These are phyloP conservation scores for Ganoderma leucocontextum DNA, from an alignment of 1,284 basidiomycete genomes.

Conservation along the genomic window DNA sequence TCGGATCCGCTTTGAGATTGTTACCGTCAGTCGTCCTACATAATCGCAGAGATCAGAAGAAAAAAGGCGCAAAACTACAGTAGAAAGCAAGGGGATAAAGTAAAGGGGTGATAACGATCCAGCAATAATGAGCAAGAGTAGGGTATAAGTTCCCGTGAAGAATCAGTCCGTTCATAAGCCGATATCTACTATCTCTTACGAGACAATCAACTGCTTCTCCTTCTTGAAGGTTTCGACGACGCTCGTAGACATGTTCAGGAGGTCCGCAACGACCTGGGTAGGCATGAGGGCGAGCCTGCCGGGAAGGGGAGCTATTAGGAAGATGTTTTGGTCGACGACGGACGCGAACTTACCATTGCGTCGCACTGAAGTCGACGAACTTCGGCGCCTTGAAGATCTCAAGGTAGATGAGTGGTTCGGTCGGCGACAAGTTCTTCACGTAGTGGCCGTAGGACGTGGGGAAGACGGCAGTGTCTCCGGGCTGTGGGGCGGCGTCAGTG, in stretches of 20 bases:
- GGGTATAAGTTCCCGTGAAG: background rate
- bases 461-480: slow-evolving; percentile 41
- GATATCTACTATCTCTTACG: slow-evolving; percentile 21
- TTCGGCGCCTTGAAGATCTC: slow-evolving; percentile 40
- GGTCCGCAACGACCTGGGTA: slow-evolving; percentile 44
- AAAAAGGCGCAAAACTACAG: background rate
- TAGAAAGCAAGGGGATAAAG: background rate
- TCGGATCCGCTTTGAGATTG: background rate
- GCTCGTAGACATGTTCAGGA: slow-evolving; percentile 39
- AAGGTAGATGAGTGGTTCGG: slow-evolving; percentile 40
- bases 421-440: slow-evolving; percentile 41
- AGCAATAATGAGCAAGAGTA: background rate
- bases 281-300: slow-evolving; percentile 44
- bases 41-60: background rate
- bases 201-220: slow-evolving; percentile 41
- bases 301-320: background rate
- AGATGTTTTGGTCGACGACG: no score
- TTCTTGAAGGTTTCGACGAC: slow-evolving; percentile 37
- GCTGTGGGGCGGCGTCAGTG: slow-evolving; percentile 16
- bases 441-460: slow-evolving; percentile 40
- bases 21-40: background rate
- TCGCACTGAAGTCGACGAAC: slow-evolving; percentile 41
- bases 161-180: background rate
- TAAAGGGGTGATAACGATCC: background rate
- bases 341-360: slow-evolving; percentile 30